Conservation (phyloP, 371 early-diverging fungal species). For the Mucor mucedo region DNA sequence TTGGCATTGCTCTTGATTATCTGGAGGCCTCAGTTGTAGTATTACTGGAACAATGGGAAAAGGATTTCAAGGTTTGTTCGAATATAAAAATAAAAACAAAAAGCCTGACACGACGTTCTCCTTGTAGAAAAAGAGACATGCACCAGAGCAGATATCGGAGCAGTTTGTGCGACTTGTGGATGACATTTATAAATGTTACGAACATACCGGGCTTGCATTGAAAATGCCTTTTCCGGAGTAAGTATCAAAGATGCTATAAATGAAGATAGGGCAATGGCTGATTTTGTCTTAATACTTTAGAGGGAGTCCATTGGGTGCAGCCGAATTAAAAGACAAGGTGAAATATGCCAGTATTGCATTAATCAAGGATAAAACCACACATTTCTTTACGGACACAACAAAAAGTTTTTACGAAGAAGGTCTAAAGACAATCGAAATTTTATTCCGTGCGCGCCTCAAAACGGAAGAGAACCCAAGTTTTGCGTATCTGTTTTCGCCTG, state of each 20-base stretch:
- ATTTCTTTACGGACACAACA: slow-evolving; percentile 6
- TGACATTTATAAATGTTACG: slow-evolving; percentile 17
- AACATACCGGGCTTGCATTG: slow-evolving; percentile 12
- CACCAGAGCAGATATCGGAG: neutral
- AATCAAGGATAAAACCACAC: slow-evolving; percentile 12
- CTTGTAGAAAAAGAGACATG: slow-evolving; percentile 21
- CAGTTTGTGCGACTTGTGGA: slow-evolving; percentile 13
- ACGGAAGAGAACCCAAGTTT: neutral
- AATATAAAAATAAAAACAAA: neutral
- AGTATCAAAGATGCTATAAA: neutral
- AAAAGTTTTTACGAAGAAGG: slow-evolving; percentile 3
- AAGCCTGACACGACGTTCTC: neutral
- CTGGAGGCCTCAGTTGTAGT: slow-evolving; percentile 16
- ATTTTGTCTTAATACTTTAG: slow-evolving; percentile 5
- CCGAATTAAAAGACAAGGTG: slow-evolving; percentile 16
- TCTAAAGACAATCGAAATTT: neutral
- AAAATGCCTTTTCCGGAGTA: slow-evolving; percentile 22
- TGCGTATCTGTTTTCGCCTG: slow-evolving; percentile 10
- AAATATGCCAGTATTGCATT: slow-evolving; percentile 12
- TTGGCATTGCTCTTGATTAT: slow-evolving; percentile 24
- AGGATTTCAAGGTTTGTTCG: slow-evolving; percentile 12
- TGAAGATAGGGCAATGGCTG: neutral
- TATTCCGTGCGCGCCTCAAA: neutral
- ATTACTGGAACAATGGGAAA: slow-evolving; percentile 18
- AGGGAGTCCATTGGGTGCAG: slow-evolving; percentile 17